phyloP scores from a whole-genome alignment of 768 basidiomycete genomes.

The Lactarius hengduanensis region DNA sequence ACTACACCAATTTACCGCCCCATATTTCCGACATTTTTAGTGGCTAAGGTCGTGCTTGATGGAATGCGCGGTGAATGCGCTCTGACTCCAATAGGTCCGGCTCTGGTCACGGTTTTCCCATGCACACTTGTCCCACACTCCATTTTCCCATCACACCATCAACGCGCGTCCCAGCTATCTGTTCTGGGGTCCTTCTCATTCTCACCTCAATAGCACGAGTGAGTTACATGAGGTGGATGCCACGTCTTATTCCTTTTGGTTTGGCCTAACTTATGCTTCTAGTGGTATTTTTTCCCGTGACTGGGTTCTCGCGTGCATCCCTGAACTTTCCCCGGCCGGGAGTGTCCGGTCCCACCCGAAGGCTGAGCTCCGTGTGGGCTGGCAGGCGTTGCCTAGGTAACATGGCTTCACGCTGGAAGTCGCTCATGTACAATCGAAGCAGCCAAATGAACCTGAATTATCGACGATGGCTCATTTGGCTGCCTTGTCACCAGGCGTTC shows the following conservation, averaged over 20 bases:
- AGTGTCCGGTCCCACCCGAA: background rate
- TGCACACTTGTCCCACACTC: background rate
- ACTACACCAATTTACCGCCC: background rate
- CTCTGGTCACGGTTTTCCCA: background rate
- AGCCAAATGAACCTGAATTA: no score
- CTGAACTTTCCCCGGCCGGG: no score
- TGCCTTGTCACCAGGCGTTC: no score
- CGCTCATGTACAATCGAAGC: background rate
- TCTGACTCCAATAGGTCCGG: background rate
- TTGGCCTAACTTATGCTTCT: background rate
- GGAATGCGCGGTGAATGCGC: background rate
- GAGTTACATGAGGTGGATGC: background rate
- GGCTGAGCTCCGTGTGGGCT: background rate
- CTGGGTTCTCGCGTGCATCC: no score
- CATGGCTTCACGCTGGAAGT: background rate
- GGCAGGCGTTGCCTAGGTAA: background rate
- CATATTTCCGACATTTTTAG: background rate
- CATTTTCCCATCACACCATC: background rate
- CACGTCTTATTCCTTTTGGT: background rate
- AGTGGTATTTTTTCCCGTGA: background rate
- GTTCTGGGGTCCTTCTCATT: no score
- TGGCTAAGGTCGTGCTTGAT: background rate
- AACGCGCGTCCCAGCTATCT: background rate
- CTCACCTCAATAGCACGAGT: background rate
- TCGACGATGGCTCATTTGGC: no score